A percentile compares a stretch with the other conserved stretches of the same genome.
Evolutionary conservation across 805 yeast genomes (phyloP).

Genomic region (Komagataella kurtzmanii): DNA sequence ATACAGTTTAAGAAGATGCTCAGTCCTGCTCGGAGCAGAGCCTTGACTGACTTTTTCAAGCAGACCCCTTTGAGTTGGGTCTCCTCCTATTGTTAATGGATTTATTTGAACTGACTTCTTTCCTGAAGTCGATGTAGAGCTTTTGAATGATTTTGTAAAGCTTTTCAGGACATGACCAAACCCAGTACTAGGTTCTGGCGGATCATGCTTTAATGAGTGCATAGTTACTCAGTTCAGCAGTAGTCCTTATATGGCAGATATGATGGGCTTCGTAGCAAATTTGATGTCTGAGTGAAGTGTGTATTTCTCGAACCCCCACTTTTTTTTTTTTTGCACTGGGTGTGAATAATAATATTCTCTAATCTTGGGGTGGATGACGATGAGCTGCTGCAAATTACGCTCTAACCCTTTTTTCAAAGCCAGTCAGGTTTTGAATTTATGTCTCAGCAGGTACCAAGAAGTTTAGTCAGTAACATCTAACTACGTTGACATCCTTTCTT

Average conservation of each 20-base stretch:
- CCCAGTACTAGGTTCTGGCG: background rate
- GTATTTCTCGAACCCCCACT: background rate
- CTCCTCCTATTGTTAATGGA: conserved; percentile 17
- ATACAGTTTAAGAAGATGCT: conserved; percentile 37
- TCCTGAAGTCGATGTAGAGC: conserved; percentile 1
- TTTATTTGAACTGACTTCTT: conserved; percentile 9
- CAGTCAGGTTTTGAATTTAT: no score
- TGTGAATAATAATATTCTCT: no score
- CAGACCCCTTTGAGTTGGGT: conserved; percentile 9
- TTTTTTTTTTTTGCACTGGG: no score
- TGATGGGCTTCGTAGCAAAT: background rate
- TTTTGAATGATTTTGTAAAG: conserved; percentile 11
- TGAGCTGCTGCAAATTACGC: no score
- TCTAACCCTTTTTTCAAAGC: no score
- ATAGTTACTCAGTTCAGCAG: background rate
- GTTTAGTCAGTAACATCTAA: no score
- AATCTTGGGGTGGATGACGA: no score
- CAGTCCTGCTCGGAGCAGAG: conserved; percentile 19
- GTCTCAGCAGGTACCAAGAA: background rate
- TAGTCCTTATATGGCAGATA: background rate
- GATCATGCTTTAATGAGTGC: background rate
- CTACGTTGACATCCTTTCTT: background rate
- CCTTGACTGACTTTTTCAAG: conserved; percentile 9
- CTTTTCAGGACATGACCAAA: conserved; percentile 7
- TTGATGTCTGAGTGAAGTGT: background rate